Conservation (phyloP, 495 filamentous ascomycete species). For the Friedmanniomyces simplex region DNA sequence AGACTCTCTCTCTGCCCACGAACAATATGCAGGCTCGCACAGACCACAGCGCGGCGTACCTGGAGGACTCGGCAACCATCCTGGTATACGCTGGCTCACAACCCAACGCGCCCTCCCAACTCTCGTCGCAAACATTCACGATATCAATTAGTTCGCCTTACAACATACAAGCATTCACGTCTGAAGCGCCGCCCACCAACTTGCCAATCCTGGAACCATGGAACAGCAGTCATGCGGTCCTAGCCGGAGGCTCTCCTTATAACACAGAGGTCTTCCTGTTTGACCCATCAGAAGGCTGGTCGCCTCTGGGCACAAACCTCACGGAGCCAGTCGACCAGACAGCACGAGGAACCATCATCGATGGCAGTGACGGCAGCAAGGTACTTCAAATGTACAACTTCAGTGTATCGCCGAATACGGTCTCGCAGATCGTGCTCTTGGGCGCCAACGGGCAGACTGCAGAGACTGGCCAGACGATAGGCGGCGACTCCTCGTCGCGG, state of each 20-base stretch:
- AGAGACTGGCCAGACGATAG: conserved; percentile 31
- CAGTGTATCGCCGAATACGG: conserved; percentile 61
- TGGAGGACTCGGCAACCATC: conserved; percentile 59
- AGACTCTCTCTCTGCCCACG: conserved; percentile 45
- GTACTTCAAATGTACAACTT: conserved; percentile 75
- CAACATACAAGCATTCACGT: conserved; percentile 39
- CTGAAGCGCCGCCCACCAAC: conserved; percentile 49
- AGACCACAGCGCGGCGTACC: conserved; percentile 65
- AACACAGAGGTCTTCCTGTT: conserved; percentile 64
- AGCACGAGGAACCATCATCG: conserved; percentile 52
- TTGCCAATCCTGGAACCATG: conserved; percentile 67
- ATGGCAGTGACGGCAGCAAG: conserved; percentile 67
- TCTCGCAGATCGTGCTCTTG: conserved; percentile 55
- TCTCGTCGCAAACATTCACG: conserved; percentile 66
- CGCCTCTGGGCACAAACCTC: conserved; percentile 49
- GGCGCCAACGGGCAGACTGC: conserved; percentile 36
- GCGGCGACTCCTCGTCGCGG: conserved; percentile 23
- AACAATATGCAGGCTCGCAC: conserved; percentile 55
- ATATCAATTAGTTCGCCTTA: conserved; percentile 55
- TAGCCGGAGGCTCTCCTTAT: conserved; percentile 61
- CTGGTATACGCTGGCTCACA: conserved; percentile 72
- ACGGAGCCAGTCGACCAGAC: conserved; percentile 44
- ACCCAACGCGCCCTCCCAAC: conserved; percentile 35
- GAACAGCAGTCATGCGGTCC: conserved; percentile 57
- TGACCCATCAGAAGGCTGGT: conserved; percentile 49